These are phyloP conservation scores for Cladorrhinum sp. DNA, from an alignment of 2,329 filamentous ascomycete species.

Conservation along the genomic window DNA sequence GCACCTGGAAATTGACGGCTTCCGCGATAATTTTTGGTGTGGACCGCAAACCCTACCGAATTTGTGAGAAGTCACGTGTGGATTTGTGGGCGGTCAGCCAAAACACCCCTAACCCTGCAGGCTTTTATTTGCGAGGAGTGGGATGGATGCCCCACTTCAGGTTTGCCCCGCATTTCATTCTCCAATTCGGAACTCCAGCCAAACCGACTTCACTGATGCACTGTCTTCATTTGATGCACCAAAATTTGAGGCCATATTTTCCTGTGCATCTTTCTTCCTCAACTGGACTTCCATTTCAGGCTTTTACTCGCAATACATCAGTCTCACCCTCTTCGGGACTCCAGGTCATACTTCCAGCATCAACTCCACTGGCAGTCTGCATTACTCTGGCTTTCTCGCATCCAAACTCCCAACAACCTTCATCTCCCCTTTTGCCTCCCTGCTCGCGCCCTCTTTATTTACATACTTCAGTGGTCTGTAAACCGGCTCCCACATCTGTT, in stretches of 20 bases:
- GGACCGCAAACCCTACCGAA: conserved; percentile 30
- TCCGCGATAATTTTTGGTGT: conserved; percentile 32
- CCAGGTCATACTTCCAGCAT: not conserved
- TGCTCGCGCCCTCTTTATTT: conserved; percentile 46
- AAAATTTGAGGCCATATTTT: no score
- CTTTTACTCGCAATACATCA: not conserved
- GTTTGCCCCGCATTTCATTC: not conserved
- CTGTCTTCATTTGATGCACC: no score
- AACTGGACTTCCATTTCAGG: no score
- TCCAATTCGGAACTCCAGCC: not conserved
- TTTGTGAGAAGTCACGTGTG: conserved; percentile 28
- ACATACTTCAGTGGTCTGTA: conserved; percentile 65
- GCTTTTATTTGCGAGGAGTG: not conserved
- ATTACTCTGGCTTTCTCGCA: conserved; percentile 19
- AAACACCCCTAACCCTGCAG: conserved; percentile 16
- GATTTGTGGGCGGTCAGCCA: not conserved
- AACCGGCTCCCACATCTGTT: conserved; percentile 76
- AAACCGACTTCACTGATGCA: no score
- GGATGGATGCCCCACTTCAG: not conserved
- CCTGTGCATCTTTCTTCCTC: no score
- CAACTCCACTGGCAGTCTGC: not conserved
- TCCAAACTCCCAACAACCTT: conserved; percentile 44
- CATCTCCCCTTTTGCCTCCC: conserved; percentile 58
- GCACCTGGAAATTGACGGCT: conserved; percentile 27
- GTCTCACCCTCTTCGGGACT: not conserved